Evolutionary conservation across 2,329 filamentous ascomycete species (phyloP).

Genomic region (Acarospora socialis): DNA sequence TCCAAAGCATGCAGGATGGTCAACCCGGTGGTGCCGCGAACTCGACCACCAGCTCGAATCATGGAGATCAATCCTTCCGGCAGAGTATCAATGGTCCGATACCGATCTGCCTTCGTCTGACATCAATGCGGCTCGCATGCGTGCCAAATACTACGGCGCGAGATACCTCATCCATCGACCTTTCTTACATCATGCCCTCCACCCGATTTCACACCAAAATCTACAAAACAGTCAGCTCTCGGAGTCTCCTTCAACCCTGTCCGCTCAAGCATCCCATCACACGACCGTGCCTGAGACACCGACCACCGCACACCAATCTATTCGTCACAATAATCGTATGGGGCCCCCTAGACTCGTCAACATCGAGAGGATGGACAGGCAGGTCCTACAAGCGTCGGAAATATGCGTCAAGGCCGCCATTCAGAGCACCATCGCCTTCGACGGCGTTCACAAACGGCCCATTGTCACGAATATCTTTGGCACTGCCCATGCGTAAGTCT

Average conservation of each 20-base stretch:
- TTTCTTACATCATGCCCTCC: slow-evolving; percentile 49
- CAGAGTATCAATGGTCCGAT: slow-evolving; percentile 47
- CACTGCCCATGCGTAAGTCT: slow-evolving; percentile 82
- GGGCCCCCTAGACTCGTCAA: slow-evolving; percentile 14
- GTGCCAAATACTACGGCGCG: slow-evolving; percentile 90
- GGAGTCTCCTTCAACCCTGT: background rate
- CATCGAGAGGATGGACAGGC: slow-evolving; percentile 26
- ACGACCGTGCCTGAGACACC: background rate
- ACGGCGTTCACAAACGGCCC: slow-evolving; percentile 48
- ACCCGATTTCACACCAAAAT: slow-evolving; percentile 33
- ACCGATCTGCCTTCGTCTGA: slow-evolving; percentile 56
- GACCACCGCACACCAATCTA: slow-evolving; percentile 21
- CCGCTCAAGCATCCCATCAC: background rate
- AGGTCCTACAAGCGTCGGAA: slow-evolving; percentile 41
- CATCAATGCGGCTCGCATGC: slow-evolving; percentile 68
- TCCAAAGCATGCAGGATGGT: slow-evolving; percentile 24
- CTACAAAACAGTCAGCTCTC: too few species aligned
- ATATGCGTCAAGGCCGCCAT: slow-evolving; percentile 61
- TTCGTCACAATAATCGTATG: slow-evolving; percentile 19
- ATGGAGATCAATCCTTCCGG: slow-evolving; percentile 40
- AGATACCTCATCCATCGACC: slow-evolving; percentile 79
- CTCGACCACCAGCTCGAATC: slow-evolving; percentile 35
- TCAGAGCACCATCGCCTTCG: slow-evolving; percentile 73
- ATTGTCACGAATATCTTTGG: slow-evolving; percentile 95
- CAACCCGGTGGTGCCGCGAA: too few species aligned